These are phyloP conservation scores for Alternaria sp. DNA, from an alignment of 2,329 filamentous ascomycete genomes.

Conservation along the genomic window DNA sequence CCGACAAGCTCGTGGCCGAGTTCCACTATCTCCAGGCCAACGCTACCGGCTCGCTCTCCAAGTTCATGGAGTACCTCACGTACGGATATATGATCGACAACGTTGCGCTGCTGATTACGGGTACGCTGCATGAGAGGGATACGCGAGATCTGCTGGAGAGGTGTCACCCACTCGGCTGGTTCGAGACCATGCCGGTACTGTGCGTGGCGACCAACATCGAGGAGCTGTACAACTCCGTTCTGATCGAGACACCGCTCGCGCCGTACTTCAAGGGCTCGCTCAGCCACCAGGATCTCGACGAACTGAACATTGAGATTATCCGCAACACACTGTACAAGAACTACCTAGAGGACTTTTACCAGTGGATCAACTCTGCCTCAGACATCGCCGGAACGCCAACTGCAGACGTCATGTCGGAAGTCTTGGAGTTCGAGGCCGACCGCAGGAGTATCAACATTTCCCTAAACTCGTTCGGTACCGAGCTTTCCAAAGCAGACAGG, in stretches of 20 bases:
- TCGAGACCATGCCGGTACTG: constrained; percentile 97
- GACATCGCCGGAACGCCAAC: constrained; percentile 90
- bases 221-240: constrained; percentile 96
- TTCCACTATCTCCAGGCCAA: constrained; percentile 97
- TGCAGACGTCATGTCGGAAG: constrained; percentile 92
- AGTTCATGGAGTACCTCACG: constrained; percentile 97
- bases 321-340: constrained; percentile 99
- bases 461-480: constrained; percentile 96
- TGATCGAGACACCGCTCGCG: constrained; percentile 95
- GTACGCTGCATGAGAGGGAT: constrained; percentile 95
- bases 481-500: constrained; percentile 89
- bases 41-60: constrained; percentile 86
- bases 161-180: constrained; percentile 97
- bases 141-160: constrained; percentile 93
- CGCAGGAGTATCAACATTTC: constrained; percentile 98
- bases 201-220: constrained; percentile 99
- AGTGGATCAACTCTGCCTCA: constrained; percentile 88
- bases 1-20: constrained; percentile 96
- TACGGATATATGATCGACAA: constrained; percentile 99
- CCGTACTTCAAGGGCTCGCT: constrained; percentile 97
- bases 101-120: constrained; percentile 95
- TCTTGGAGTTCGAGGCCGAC: constrained; percentile 96
- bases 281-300: constrained; percentile 95
- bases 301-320: constrained; percentile 99
- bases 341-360: constrained; percentile 96